Evolutionary conservation across 176 grass and related monocot species (phyloP).

Genomic region (Lolium multiflorum): DNA sequence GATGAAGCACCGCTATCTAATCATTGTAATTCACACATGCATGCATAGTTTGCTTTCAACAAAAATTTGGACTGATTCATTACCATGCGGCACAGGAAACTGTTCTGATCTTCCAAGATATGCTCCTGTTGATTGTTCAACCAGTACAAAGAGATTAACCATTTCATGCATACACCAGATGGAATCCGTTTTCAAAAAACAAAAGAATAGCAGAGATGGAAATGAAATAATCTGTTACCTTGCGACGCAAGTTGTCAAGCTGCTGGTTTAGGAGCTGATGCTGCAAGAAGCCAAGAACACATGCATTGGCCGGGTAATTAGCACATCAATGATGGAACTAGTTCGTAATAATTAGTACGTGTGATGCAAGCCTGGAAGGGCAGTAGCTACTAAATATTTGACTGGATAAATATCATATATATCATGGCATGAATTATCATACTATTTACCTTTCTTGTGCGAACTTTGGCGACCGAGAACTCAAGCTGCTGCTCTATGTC

Average conservation of each 20-base stretch:
- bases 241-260: slow-evolving; percentile 82
- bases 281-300: slow-evolving; percentile 44
- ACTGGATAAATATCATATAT: background rate
- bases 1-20: background rate
- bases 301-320: background rate
- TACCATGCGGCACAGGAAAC: slow-evolving; percentile 72
- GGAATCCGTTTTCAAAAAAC: too few species aligned
- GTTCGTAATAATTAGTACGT: background rate
- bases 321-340: background rate
- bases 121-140: slow-evolving; percentile 60
- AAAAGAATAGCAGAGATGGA: background rate
- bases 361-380: background rate
- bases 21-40: background rate
- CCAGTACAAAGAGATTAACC: background rate
- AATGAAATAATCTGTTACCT: slow-evolving; percentile 47
- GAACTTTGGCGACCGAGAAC: slow-evolving; percentile 63
- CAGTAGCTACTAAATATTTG: background rate
- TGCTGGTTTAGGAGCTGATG: slow-evolving; percentile 82
- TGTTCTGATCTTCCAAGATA: slow-evolving; percentile 83
- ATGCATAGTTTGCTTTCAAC: background rate
- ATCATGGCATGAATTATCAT: background rate
- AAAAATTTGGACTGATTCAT: background rate
- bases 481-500: slow-evolving; percentile 80
- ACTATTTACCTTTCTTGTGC: slow-evolving; percentile 59
- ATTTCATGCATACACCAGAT: background rate